A percentile compares a stretch with the other conserved stretches of the same genome.
Conservation (phyloP, 345 rosid genomes). For the Arabis alpina region DNA sequence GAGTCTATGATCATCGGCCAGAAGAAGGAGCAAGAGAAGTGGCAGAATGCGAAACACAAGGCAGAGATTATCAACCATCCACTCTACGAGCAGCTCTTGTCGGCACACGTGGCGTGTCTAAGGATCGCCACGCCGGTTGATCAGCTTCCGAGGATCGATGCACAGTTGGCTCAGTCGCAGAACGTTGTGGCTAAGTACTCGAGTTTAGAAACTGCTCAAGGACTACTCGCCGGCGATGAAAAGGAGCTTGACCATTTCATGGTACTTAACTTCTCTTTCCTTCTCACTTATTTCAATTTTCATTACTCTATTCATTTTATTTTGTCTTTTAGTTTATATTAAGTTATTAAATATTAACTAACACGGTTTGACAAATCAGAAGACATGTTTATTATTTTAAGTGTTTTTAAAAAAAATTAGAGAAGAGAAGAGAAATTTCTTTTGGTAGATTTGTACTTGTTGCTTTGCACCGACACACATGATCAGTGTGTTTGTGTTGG, state of each 20-base stretch:
- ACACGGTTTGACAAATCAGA: constrained; percentile 23
- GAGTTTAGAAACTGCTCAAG: constrained; percentile 56
- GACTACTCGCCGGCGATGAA: constrained; percentile 59
- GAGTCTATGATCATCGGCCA: constrained; percentile 37
- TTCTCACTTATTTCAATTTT: constrained; percentile 7
- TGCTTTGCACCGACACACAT: constrained; percentile 37
- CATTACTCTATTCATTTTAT: constrained; percentile 10
- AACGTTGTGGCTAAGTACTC: constrained; percentile 92
- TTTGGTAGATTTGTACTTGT: constrained; percentile 17
- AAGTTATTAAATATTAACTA: not conserved
- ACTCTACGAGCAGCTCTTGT: constrained; percentile 82
- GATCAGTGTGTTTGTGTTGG: constrained; percentile 19
- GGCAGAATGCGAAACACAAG: constrained; percentile 82
- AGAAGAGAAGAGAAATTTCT: not conserved
- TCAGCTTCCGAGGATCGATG: constrained; percentile 94
- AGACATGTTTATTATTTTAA: not conserved
- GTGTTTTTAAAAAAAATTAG: not conserved
- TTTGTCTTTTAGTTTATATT: constrained; percentile 3
- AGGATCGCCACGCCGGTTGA: constrained; percentile 98
- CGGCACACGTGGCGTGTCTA: constrained; percentile 88
- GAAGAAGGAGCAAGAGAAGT: constrained; percentile 53
- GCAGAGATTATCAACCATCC: constrained; percentile 90
- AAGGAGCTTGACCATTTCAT: constrained; percentile 98
- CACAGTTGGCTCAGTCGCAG: constrained; percentile 96
- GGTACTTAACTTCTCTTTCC: constrained; percentile 51